Conservation (phyloP, 768 basidiomycete species). For the Sarcomyxa edulis region DNA sequence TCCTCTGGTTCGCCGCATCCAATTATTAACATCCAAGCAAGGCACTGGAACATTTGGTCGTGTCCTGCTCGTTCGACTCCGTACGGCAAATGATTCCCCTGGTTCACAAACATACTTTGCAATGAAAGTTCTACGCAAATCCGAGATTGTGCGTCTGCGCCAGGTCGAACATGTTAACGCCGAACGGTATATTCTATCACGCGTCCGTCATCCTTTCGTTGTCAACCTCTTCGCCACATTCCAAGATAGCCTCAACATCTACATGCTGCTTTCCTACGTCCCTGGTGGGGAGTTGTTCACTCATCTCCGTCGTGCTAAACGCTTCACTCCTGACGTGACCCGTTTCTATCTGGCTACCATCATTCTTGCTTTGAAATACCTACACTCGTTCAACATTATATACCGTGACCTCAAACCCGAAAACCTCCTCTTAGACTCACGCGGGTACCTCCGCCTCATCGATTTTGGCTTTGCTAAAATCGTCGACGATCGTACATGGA, state of each 20-base stretch:
- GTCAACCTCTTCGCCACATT: slow-evolving; percentile 95
- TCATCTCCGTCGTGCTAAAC: slow-evolving; percentile 87
- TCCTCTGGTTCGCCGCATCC: slow-evolving; percentile 1
- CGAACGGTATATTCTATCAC: slow-evolving; percentile 89
- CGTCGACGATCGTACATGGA: slow-evolving; percentile 97
- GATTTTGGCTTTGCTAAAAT: slow-evolving; percentile 99
- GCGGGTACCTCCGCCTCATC: slow-evolving; percentile 90
- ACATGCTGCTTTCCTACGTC: slow-evolving; percentile 95
- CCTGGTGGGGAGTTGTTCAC: slow-evolving; percentile 98
- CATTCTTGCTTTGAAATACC: slow-evolving; percentile 88
- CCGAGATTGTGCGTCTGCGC: slow-evolving; percentile 80
- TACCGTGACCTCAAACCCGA: slow-evolving; percentile 99
- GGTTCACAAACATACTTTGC: slow-evolving; percentile 67
- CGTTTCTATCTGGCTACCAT: slow-evolving; percentile 97
- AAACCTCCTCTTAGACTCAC: slow-evolving; percentile 91
- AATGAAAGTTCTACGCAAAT: slow-evolving; percentile 85
- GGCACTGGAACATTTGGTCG: slow-evolving; percentile 97
- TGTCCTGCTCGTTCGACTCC: slow-evolving; percentile 84
- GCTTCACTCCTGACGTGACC: slow-evolving; percentile 96
- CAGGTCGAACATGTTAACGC: slow-evolving; percentile 98
- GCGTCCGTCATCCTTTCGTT: slow-evolving; percentile 90
- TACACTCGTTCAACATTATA: slow-evolving; percentile 95
- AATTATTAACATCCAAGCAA: slow-evolving; percentile 21
- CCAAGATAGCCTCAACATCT: slow-evolving; percentile 94
- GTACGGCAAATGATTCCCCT: slow-evolving; percentile 38